Percentiles rank a stretch among this genome's conserved stretches.
phyloP scores from a whole-genome alignment of 2,329 filamentous ascomycete genomes.

The Ascochyta pisi region DNA sequence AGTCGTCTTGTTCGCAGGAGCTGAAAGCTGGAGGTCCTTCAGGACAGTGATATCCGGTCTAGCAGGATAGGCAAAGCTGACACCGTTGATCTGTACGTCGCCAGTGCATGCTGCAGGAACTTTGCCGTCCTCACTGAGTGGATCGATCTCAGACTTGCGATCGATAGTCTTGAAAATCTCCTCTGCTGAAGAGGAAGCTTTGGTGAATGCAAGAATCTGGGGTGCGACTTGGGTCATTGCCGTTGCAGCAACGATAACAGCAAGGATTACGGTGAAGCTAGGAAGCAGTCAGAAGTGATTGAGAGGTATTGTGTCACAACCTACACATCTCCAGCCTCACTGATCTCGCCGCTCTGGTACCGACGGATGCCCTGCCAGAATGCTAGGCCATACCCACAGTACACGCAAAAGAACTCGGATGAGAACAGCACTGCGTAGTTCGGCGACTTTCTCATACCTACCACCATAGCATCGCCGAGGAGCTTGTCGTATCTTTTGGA shows the following conservation, averaged over 20 bases:
- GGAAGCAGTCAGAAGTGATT: background rate
- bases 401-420: conserved; percentile 52
- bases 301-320: conserved; percentile 2
- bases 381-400: conserved; percentile 55
- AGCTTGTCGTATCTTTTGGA: conserved; percentile 53
- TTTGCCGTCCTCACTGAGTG: conserved; percentile 33
- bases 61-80: conserved; percentile 94
- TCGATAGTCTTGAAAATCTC: conserved; percentile 67
- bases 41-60: conserved; percentile 89
- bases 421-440: conserved; percentile 54
- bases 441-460: conserved; percentile 55
- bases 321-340: conserved; percentile 45
- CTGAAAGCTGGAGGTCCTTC: conserved; percentile 76
- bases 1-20: conserved; percentile 89
- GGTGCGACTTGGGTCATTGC: conserved; percentile 86
- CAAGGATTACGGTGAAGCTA: conserved; percentile 42
- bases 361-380: conserved; percentile 63
- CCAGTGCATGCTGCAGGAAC: conserved; percentile 17
- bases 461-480: conserved; percentile 52
- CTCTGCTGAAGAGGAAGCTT: too few relatives aligned
- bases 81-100: conserved; percentile 54
- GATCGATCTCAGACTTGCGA: conserved; percentile 79
- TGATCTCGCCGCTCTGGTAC: conserved; percentile 62
- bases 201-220: conserved; percentile 75
- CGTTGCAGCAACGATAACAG: conserved; percentile 56